Evolutionary conservation across 1,139 yeast genomes (phyloP).

Genomic region (Suhomyces taliae): DNA sequence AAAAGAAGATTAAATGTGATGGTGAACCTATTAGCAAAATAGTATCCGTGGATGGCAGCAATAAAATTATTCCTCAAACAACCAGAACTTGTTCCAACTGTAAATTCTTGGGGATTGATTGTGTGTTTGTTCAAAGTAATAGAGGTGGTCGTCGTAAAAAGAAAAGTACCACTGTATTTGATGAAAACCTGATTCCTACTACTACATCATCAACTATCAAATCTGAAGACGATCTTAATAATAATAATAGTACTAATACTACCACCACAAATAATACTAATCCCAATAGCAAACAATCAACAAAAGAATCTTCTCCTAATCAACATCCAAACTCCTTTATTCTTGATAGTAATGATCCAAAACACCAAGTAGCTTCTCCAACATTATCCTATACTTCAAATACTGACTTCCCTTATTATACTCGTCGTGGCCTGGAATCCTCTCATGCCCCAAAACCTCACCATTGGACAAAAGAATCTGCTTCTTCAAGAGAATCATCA

Average conservation of each 20-base stretch:
- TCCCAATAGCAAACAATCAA: background rate
- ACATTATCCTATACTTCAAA: conserved; percentile 10
- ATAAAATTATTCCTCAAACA: conserved; percentile 15
- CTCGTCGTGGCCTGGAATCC: background rate
- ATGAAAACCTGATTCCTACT: background rate
- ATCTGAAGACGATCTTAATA: conserved; percentile 1
- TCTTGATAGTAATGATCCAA: background rate
- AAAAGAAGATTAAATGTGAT: conserved; percentile 63
- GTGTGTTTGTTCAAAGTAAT: conserved; percentile 59
- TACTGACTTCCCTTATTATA: conserved; percentile 7
- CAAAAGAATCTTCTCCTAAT: background rate
- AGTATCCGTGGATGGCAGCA: conserved; percentile 16
- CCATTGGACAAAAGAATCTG: background rate
- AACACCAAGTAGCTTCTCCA: conserved; percentile 9
- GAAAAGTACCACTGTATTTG: conserved; percentile 12
- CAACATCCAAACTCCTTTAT: background rate
- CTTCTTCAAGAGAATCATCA: background rate
- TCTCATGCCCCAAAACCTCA: background rate
- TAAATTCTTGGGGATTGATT: conserved; percentile 45
- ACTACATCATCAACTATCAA: background rate
- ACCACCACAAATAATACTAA: too few relatives aligned
- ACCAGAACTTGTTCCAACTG: conserved; percentile 51
- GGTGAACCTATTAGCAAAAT: conserved; percentile 45
- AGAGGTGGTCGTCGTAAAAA: conserved; percentile 59
- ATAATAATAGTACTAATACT: too few relatives aligned